Conservation (phyloP, 108 stramenopile species). For the Stephanodiscus minutulus region DNA sequence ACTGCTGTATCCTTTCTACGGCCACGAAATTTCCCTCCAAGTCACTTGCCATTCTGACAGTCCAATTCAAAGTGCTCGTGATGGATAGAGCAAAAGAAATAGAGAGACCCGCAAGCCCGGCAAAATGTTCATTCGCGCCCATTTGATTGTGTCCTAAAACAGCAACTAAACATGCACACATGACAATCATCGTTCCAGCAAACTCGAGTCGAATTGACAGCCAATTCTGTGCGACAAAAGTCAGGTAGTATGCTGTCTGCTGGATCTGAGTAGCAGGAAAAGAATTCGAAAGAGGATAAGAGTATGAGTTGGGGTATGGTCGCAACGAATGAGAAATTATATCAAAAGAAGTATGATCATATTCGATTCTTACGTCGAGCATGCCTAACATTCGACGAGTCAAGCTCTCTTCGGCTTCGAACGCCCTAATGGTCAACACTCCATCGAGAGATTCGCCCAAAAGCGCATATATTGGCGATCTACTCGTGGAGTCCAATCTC, state of each 20-base stretch:
- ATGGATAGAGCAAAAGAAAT: constrained; percentile 89
- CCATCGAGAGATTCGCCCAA: constrained; percentile 94
- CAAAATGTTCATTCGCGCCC: constrained; percentile 63
- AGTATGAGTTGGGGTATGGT: too few species aligned
- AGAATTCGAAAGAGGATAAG: too few species aligned
- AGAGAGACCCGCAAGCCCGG: constrained; percentile 89
- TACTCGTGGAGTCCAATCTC: constrained; percentile 77
- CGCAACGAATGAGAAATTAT: too few species aligned
- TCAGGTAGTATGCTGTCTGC: constrained; percentile 87
- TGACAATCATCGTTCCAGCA: constrained; percentile 80
- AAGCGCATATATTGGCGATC: constrained; percentile 90
- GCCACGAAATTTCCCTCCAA: constrained; percentile 92
- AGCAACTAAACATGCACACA: constrained; percentile 61
- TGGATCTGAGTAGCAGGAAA: too few species aligned
- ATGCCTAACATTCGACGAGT: constrained; percentile 61
- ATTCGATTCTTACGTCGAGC: too few species aligned
- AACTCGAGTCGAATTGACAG: constrained; percentile 92
- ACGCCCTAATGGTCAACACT: constrained; percentile 87
- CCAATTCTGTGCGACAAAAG: constrained; percentile 92
- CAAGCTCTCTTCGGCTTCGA: constrained; percentile 73
- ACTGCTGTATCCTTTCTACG: constrained; percentile 88
- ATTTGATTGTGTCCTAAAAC: constrained; percentile 57
- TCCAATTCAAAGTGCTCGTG: constrained; percentile 93
- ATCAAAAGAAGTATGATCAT: too few species aligned
- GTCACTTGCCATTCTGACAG: constrained; percentile 90